Evolutionary conservation across 257 asterid species (phyloP).

Genomic region (Plantago elongata): DNA sequence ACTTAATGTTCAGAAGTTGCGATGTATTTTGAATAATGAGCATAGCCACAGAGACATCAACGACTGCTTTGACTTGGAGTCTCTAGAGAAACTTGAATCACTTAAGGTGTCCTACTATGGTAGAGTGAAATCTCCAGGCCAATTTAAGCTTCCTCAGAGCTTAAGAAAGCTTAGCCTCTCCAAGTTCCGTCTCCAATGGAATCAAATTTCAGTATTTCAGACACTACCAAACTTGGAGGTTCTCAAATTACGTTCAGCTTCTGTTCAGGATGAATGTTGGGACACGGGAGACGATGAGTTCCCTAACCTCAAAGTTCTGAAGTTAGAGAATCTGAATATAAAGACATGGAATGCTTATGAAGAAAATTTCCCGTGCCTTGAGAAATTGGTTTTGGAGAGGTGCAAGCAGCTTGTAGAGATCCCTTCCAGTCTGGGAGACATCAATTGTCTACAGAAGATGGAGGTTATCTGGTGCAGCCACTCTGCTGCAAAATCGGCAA

Average conservation of each 20-base stretch:
- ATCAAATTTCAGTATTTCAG: background rate
- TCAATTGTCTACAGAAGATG: background rate
- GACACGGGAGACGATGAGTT: background rate
- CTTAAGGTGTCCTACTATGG: background rate
- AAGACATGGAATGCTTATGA: background rate
- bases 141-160: background rate
- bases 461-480: conserved; percentile 9
- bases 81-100: background rate
- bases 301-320: background rate
- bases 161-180: background rate
- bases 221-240: background rate
- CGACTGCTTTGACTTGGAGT: background rate
- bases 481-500: conserved; percentile 6
- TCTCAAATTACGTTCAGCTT: background rate
- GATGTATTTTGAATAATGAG: background rate
- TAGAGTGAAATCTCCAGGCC: background rate
- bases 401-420: conserved; percentile 12
- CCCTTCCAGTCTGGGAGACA: conserved; percentile 1
- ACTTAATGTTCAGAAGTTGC: background rate
- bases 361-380: conserved; percentile 6
- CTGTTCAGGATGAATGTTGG: conserved; percentile 3
- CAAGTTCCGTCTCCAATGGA: background rate
- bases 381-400: conserved; percentile 1
- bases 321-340: background rate
- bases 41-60: background rate